phyloP scores from a whole-genome alignment of 2,329 filamentous ascomycete genomes.

The Ophiostoma australiae region DNA sequence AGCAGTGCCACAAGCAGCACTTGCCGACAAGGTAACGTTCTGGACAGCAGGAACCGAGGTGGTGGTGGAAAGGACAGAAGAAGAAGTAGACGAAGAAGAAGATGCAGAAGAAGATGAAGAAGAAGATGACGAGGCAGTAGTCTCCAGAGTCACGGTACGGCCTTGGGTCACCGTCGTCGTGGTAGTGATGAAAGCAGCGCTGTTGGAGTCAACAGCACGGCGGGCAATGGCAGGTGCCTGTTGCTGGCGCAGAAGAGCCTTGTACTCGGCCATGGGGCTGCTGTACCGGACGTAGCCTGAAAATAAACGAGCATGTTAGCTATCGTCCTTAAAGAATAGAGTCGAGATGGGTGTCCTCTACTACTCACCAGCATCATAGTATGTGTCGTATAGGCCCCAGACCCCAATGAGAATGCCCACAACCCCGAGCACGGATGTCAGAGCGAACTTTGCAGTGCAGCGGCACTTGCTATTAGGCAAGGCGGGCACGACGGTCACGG shows the following conservation, averaged over 20 bases:
- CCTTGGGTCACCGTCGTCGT: slow-evolving; percentile 27
- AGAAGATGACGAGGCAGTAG: slow-evolving; percentile 18
- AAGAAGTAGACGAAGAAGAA: neutral
- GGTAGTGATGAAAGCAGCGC: slow-evolving; percentile 33
- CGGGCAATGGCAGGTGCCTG: slow-evolving; percentile 19
- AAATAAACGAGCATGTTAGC: neutral
- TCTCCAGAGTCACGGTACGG: slow-evolving; percentile 24
- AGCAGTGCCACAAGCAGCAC: slow-evolving; percentile 9
- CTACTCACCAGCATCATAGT: neutral
- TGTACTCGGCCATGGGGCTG: slow-evolving; percentile 24
- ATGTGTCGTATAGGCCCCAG: neutral
- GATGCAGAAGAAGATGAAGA: neutral
- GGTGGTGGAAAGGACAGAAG: neutral
- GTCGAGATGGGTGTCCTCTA: neutral
- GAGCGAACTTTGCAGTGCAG: neutral
- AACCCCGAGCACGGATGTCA: neutral
- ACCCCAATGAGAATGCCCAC: neutral
- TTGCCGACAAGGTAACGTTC: slow-evolving; percentile 1
- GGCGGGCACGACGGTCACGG: neutral
- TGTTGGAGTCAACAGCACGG: slow-evolving; percentile 15
- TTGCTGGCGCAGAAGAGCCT: slow-evolving; percentile 20
- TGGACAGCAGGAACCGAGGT: neutral
- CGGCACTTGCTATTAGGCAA: neutral
- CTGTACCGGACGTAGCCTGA: slow-evolving; percentile 27
- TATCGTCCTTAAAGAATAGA: neutral